Percentiles rank a stretch among this genome's conserved stretches.
phyloP scores from a whole-genome alignment of 78 protist genomes.

The Tieghemostelium lacteum region DNA sequence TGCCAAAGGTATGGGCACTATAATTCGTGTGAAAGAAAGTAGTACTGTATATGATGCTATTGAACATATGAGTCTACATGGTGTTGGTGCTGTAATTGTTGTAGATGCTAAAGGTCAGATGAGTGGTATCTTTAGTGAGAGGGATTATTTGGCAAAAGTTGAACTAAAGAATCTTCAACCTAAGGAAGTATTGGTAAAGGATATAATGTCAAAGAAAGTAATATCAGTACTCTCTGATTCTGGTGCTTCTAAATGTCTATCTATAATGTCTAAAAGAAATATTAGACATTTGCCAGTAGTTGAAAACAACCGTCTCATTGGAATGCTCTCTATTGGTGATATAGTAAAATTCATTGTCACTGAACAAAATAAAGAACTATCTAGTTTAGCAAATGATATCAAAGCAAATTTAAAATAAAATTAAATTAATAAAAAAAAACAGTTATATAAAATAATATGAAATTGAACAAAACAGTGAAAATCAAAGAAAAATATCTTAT shows the following conservation, averaged over 20 bases:
- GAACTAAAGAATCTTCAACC: slow-evolving; percentile 16
- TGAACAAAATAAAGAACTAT: slow-evolving; percentile 21
- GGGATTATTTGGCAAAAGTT: slow-evolving; percentile 36
- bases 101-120: slow-evolving; percentile 14
- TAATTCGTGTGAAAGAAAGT: slow-evolving; percentile 20
- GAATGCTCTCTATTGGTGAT: slow-evolving; percentile 74
- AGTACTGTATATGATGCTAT: slow-evolving; percentile 39
- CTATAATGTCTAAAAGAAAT: slow-evolving; percentile 43
- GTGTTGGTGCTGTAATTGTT: slow-evolving; percentile 61
- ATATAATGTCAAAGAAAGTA: slow-evolving; percentile 27
- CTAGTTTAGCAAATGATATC: slow-evolving; percentile 9
- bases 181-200: slow-evolving; percentile 22
- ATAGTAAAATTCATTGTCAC: slow-evolving; percentile 42
- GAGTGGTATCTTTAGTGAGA: slow-evolving; percentile 61
- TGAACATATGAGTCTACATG: slow-evolving; percentile 33
- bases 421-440: too few relatives aligned
- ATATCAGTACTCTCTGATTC: slow-evolving; percentile 23
- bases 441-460: too few relatives aligned
- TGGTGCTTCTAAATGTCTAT: slow-evolving; percentile 45
- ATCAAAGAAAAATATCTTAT: too few relatives aligned
- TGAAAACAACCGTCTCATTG: slow-evolving; percentile 33
- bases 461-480: too few relatives aligned
- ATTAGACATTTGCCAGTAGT: slow-evolving; percentile 70
- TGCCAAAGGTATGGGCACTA: not conserved
- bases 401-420: not conserved